Percentiles rank a stretch among this genome's conserved stretches.
phyloP scores from a whole-genome alignment of 768 basidiomycete species.

The Phylloporus rhodoxanthus region DNA sequence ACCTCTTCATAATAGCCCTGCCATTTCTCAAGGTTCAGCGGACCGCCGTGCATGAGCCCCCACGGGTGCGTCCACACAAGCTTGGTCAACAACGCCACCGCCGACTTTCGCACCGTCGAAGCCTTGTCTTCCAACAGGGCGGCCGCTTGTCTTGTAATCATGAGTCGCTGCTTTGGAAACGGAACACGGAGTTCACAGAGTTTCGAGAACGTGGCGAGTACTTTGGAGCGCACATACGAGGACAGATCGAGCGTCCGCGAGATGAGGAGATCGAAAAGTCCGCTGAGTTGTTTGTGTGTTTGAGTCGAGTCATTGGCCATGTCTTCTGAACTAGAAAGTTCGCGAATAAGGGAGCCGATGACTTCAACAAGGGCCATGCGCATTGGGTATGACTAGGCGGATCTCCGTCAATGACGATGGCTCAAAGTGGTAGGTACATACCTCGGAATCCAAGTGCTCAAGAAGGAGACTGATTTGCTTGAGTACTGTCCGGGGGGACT shows the following conservation, averaged over 20 bases:
- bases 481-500: slow-evolving; percentile 70
- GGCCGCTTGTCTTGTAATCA: slow-evolving; percentile 70
- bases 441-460: slow-evolving; percentile 88
- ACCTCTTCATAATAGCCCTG: slow-evolving; percentile 63
- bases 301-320: slow-evolving; percentile 41
- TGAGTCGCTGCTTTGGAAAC: slow-evolving; percentile 81
- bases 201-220: slow-evolving; percentile 67
- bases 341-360: slow-evolving; percentile 77
- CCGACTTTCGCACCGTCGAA: slow-evolving; percentile 78
- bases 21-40: slow-evolving; percentile 67
- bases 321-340: slow-evolving; percentile 57
- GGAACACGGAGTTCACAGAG: slow-evolving; percentile 72
- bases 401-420: background rate
- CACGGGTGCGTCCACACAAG: slow-evolving; percentile 87
- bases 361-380: slow-evolving; percentile 92
- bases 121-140: slow-evolving; percentile 86
- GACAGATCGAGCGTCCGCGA: slow-evolving; percentile 85
- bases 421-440: slow-evolving; percentile 26
- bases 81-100: slow-evolving; percentile 67
- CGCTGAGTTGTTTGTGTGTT: slow-evolving; percentile 66
- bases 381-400: slow-evolving; percentile 83
- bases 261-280: slow-evolving; percentile 76
- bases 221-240: slow-evolving; percentile 88
- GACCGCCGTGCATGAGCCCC: slow-evolving; percentile 76
- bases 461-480: slow-evolving; percentile 87